These are phyloP conservation scores for Sphaerosporella brunnea DNA, from an alignment of 495 filamentous ascomycete species.

Conservation along the genomic window DNA sequence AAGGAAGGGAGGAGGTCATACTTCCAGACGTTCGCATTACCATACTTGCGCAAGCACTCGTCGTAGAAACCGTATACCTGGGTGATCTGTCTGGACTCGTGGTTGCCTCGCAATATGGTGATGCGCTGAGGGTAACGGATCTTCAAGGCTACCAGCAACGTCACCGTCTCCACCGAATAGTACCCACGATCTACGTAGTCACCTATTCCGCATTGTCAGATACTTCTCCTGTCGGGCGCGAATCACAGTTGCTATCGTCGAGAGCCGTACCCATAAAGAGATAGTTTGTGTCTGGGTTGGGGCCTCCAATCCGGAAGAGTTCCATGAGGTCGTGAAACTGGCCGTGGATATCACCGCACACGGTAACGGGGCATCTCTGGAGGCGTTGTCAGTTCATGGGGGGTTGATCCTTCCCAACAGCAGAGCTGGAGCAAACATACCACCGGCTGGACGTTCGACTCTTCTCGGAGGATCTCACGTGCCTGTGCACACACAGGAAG, in stretches of 20 bases:
- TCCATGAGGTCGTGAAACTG: constrained; percentile 94
- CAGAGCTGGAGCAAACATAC: constrained; percentile 39
- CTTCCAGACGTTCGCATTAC: constrained; percentile 98
- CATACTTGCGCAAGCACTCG: constrained; percentile 92
- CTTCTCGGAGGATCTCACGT: constrained; percentile 86
- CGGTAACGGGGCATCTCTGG: constrained; percentile 86
- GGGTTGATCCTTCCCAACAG: not conserved
- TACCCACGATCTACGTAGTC: constrained; percentile 96
- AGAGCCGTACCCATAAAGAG: constrained; percentile 63
- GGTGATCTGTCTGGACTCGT: constrained; percentile 93
- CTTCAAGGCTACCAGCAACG: constrained; percentile 82
- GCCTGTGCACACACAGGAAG: constrained; percentile 37
- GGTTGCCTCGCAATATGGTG: constrained; percentile 90
- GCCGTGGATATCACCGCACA: constrained; percentile 85
- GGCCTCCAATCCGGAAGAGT: constrained; percentile 80
- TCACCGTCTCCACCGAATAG: constrained; percentile 93
- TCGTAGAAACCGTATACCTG: constrained; percentile 98
- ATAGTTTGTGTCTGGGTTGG: constrained; percentile 86
- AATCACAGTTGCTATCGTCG: constrained; percentile 1
- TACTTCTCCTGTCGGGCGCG: too few species aligned
- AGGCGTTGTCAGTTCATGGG: constrained; percentile 3
- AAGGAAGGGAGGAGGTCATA: constrained; percentile 29
- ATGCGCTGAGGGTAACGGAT: constrained; percentile 92
- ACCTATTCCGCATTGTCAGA: constrained; percentile 34
- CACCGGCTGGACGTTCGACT: constrained; percentile 97